phyloP scores from a whole-genome alignment of 768 basidiomycete genomes.

The Lactarius psammicola region DNA sequence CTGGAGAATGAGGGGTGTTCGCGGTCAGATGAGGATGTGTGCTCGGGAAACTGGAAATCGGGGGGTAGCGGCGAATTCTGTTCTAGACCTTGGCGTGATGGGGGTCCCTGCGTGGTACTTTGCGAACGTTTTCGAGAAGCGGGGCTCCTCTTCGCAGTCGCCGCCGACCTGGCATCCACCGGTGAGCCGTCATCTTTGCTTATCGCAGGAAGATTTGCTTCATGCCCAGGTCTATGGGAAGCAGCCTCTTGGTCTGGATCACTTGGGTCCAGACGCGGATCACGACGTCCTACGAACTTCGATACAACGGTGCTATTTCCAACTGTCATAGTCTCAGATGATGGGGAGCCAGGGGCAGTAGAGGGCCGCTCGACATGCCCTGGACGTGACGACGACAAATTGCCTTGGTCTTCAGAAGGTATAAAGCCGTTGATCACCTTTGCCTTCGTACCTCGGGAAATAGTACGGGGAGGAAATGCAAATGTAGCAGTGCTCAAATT shows the following conservation, averaged over 20 bases:
- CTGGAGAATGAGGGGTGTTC: slow-evolving; percentile 2
- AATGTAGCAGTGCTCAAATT: slow-evolving; percentile 51
- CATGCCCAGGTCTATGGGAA: slow-evolving; percentile 5
- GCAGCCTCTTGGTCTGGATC: slow-evolving; percentile 3
- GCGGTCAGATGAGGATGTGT: slow-evolving; percentile 20
- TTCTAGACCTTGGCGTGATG: slow-evolving; percentile 9
- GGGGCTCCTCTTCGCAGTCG: slow-evolving; percentile 10
- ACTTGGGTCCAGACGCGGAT: slow-evolving; percentile 9
- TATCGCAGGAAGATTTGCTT: background rate
- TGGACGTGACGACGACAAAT: background rate
- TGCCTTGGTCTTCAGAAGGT: slow-evolving; percentile 12
- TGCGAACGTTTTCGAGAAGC: slow-evolving; percentile 20
- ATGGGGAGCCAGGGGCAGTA: background rate
- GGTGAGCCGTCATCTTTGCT: background rate
- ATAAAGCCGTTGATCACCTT: slow-evolving; percentile 3
- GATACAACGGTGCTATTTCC: background rate
- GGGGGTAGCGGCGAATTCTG: slow-evolving; percentile 20
- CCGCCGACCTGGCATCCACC: slow-evolving; percentile 2
- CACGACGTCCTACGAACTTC: slow-evolving; percentile 8
- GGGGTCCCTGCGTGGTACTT: slow-evolving; percentile 14
- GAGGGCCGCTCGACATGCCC: background rate
- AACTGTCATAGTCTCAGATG: background rate
- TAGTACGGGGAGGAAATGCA: slow-evolving; percentile 48
- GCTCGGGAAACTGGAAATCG: slow-evolving; percentile 42
- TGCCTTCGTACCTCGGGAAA: slow-evolving; percentile 31